These are phyloP conservation scores for Phycomyces blakesleeanus DNA, from an alignment of 192 early-diverging fungal species.

Conservation along the genomic window DNA sequence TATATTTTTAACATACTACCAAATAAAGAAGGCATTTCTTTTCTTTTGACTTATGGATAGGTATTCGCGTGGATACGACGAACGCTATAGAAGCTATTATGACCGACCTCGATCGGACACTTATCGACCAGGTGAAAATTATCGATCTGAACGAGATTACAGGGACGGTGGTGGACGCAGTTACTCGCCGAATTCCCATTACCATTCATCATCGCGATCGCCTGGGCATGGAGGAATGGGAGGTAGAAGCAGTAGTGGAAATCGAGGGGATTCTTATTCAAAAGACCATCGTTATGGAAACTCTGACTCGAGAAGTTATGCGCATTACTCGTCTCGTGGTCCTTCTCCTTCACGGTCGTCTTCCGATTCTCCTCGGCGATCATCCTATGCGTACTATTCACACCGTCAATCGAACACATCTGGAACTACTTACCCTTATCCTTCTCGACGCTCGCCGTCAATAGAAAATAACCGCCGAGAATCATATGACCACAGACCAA, in stretches of 20 bases:
- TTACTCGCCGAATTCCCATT: conserved; percentile 6
- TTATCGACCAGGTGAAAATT: conserved; percentile 27
- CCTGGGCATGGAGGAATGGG: not conserved
- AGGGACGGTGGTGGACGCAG: conserved; percentile 15
- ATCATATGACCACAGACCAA: conserved; percentile 23
- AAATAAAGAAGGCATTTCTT: not conserved
- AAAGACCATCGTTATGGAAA: conserved; percentile 15
- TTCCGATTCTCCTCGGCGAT: conserved; percentile 12
- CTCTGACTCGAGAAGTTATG: conserved; percentile 3
- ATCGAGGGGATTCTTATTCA: not conserved
- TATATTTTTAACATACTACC: not conserved
- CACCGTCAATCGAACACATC: not conserved
- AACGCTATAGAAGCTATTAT: conserved; percentile 31
- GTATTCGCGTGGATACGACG: conserved; percentile 29
- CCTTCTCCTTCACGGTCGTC: conserved; percentile 15
- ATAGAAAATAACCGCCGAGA: conserved; percentile 11
- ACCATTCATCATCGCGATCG: conserved; percentile 15
- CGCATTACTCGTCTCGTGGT: conserved; percentile 7
- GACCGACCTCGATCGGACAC: conserved; percentile 30
- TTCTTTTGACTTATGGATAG: conserved; percentile 23
- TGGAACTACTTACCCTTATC: conserved; percentile 6
- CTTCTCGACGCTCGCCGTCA: conserved; percentile 26
- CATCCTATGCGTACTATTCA: conserved; percentile 22
- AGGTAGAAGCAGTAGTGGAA: not conserved
- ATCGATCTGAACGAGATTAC: conserved; percentile 26